Base-by-base conservation (phyloP, 176 grass and related monocot species). In the Oryza punctata region DNA sequence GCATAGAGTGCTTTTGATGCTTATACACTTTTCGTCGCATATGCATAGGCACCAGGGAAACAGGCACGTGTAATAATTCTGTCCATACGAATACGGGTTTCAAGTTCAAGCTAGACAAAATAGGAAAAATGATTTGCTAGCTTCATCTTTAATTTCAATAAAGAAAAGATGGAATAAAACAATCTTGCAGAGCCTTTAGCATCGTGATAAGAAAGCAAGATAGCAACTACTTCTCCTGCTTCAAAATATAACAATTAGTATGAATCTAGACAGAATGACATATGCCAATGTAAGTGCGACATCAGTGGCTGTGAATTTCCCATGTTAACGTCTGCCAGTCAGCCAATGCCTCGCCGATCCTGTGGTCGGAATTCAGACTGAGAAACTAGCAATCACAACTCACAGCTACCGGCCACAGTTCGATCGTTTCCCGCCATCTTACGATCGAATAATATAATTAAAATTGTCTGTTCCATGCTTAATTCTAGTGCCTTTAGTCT, bases 271-370 rank as follows among this genome's bases (percentile, higher is more conserved):
- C 33, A 7, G 33, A 35, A 35, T 7, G 37, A 38, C 37, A 38
- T 61, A 67, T 67, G 5, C 1, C 13, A 75, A 84, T 30, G 52
- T 7, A 57, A 57, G 18, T 71, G 69, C 68, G 86, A 84, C 87
- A 27, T 32, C 60, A 71, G 61, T 84, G 87, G 87, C 69, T 23
- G 75, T 54, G 75, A 52, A 18, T 84, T 7, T 21, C 14, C 69
- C 67, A 25, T 43, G 46, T 60, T 32, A 30, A 74, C 81, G 69
- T 88, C 45, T 68, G 61, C 61, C 59, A 54, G 29, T 35, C 59
- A 64, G 28, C 16, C 32, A 13, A 16, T 57, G 32, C n/a, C 29
- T 32, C 54, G 70, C 63, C 29, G 41, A 82, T 83, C 43, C 75
- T 60, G 81, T 75, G 87, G 87, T 6, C 37, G 4, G 37, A 38